Evolutionary conservation across 73 alveolate species (phyloP), one percentile per base, ranked within the genome.

Genomic region (Blepharisma stoltei): DNA sequence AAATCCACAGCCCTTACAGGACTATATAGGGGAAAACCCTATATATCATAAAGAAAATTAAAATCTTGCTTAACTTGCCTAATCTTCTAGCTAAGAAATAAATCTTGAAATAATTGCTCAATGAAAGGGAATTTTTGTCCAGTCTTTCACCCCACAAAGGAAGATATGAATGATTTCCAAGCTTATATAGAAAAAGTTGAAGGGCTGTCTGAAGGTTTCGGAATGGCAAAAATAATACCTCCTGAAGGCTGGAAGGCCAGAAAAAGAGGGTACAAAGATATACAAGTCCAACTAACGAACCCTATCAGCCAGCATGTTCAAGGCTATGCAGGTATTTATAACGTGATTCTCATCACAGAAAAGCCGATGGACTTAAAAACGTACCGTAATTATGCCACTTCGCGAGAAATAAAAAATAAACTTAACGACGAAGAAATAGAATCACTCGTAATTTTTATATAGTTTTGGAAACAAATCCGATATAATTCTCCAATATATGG

Each of bases 401-500:
- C 71, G 67, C 45, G 96, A 92, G 38, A 81, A 67, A 55, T 27
- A 54, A 7, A 67, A 65, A 8, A 81, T 67, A 75, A 83, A 25
- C 86, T 82, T 67, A 69, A 85, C 37, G 78, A 68, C 27, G 88
- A 83, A 14, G 82, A 88, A 68, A 76, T 89, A 9, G 97, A 92
- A 86, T 70, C 75, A 54, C 89, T 86, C 48, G 93, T 86, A 82
- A 60, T 71, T 53, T 46, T 50, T 41, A 76, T 6, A 5, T 67
- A 86, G 87, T 92, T 88, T 71, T 92, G 98, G 96, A 86, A 77
- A 65, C 86, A 89, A 9, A 70, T 92, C 43, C 88, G 92, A 69
- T 86, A 82, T 65, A 83, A 89, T 68, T 89, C 98, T 43, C 96
- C 98, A 45, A 85, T 92, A 4, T 92, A 92, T 54, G 98, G 98